Evolutionary conservation across 192 early-diverging fungal species (phyloP), one percentile per base, ranked within the genome.

Genomic region (Allomyces macrogynus): DNA sequence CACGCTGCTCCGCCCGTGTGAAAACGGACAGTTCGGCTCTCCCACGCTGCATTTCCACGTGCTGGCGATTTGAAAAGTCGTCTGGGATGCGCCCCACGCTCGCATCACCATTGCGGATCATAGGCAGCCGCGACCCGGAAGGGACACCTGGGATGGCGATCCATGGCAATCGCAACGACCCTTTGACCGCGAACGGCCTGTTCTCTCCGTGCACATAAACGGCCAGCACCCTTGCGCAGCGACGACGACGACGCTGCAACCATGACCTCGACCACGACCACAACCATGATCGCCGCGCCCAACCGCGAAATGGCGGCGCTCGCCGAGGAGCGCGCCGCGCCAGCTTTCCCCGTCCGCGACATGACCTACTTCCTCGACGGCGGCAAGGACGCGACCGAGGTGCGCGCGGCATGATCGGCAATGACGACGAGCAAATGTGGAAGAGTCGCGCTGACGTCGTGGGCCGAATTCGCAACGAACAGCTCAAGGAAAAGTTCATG

Each of bases 311-410:
- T 63, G 72, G 70, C 66, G 43, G 73, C 72, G 62, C 75, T 93
- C 69, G 75, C 76, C 49, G 79, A 83, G 62, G 91, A 94, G 82
- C 81, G 91, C 71, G 74, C 71, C 54, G 78, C 78, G 44, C 83
- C 87, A 9, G 78, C 81, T 23, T 94, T 94, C 68, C 78, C 87
- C 32, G 74, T 91, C 65, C 78, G 84, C 25, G 83, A 85, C 44
- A 66, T 95, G 75, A 90, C 92, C 18, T 82, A 88, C 72, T 86
- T 86, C 70, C 69, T 95, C 54, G 92, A 95, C 62, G 88, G 90
- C 60, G 86, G 83, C 65, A 76, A 81, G 62, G 74, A 83, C 40
- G 70, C 68, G 64, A 84, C 83, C 22, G 66, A 70, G 72, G 74
- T 77, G 67, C 20, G 68, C 44, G 7, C 32, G 32, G 32, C 32